Percentiles rank a stretch among this genome's conserved stretches.
Evolutionary conservation across 345 rosid species (phyloP).

Genomic region (Corymbia maculata): DNA sequence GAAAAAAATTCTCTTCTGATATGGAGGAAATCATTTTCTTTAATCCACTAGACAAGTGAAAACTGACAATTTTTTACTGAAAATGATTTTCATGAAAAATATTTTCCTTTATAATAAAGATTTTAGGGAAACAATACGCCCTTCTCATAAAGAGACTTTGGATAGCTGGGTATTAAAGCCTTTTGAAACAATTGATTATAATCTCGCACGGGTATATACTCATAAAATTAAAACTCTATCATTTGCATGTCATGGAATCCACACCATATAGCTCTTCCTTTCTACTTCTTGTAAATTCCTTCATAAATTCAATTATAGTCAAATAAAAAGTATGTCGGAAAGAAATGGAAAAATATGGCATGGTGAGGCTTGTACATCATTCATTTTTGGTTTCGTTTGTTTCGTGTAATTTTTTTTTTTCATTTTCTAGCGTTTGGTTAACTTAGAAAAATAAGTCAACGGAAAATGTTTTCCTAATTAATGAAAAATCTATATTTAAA

Average conservation of each 20-base stretch:
- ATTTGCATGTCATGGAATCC: neutral
- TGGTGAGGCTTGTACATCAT: no score
- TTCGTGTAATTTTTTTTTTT: no score
- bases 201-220: neutral
- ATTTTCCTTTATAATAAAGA: neutral
- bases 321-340: neutral
- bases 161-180: rapidly evolving
- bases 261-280: rapidly evolving
- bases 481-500: rapidly evolving
- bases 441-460: no score
- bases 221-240: neutral
- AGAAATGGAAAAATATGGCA: rapidly evolving
- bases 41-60: rapidly evolving
- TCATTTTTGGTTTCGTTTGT: no score
- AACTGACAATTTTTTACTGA: neutral
- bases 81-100: neutral
- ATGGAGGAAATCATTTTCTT: neutral
- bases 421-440: no score
- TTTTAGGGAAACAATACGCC: rapidly evolving
- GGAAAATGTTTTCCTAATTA: no score
- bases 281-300: neutral
- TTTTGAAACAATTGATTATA: neutral
- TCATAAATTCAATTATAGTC: rapidly evolving
- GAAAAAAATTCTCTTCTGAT: rapidly evolving
- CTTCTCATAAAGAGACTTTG: rapidly evolving